Conservation (phyloP, 495 filamentous ascomycete genomes). For the Pyronema domesticum region DNA sequence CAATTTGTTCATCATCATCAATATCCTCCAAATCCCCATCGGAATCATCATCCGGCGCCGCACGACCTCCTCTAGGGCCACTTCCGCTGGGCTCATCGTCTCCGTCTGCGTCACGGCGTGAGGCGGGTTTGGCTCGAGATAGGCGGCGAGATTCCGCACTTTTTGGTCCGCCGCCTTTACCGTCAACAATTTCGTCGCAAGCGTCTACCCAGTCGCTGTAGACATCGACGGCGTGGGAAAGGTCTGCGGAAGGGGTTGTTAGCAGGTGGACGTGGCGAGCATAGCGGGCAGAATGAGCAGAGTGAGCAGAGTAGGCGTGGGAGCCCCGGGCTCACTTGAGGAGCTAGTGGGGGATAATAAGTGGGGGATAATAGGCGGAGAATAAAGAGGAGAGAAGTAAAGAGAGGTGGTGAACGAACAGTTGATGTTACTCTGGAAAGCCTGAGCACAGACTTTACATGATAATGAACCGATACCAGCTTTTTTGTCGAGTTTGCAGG, state of each 20-base stretch:
- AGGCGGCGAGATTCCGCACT: neutral
- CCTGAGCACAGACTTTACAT: constrained; percentile 86
- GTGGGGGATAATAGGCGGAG: neutral
- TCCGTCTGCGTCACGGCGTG: constrained; percentile 28
- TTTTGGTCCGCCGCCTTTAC: constrained; percentile 33
- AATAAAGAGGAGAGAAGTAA: no score
- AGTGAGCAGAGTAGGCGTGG: neutral
- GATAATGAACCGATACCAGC: constrained; percentile 60
- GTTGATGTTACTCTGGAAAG: constrained; percentile 80
- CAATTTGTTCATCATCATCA: constrained; percentile 24
- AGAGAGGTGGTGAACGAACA: constrained; percentile 43
- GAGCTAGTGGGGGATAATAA: constrained; percentile 3
- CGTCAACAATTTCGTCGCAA: constrained; percentile 61
- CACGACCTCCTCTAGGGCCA: neutral
- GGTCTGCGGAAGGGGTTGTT: constrained; percentile 35
- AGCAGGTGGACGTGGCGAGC: neutral
- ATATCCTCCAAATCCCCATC: constrained; percentile 10
- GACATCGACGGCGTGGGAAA: constrained; percentile 80
- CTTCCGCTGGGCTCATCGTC: neutral
- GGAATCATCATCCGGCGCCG: neutral
- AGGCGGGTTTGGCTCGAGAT: neutral
- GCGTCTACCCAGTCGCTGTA: constrained; percentile 98
- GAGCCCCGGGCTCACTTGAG: neutral
- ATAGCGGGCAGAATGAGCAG: no score
- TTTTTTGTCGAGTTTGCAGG: constrained; percentile 84